A percentile compares a stretch with the other conserved stretches of the same genome.
These are phyloP conservation scores for Macaranga tanarius DNA, from an alignment of 441 rosid genomes.

Conservation along the genomic window DNA sequence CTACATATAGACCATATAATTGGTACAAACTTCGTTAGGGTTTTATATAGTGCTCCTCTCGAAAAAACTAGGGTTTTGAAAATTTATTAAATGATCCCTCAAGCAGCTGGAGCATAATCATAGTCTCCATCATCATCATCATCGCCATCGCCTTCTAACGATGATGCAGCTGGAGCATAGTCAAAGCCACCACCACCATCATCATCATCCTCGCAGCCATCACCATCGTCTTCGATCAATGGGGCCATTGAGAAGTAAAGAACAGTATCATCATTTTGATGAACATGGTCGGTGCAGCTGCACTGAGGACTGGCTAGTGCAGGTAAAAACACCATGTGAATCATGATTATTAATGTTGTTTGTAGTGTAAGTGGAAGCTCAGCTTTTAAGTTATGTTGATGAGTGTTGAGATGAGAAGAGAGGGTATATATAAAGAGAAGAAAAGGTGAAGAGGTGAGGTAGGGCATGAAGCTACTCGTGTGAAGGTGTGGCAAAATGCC, in stretches of 20 bases:
- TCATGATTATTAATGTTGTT: neutral
- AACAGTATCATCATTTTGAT: neutral
- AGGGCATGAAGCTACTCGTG: neutral
- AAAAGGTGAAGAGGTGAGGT: neutral
- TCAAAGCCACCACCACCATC: neutral
- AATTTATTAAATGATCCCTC: neutral
- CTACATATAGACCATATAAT: neutral
- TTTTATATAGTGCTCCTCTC: neutral
- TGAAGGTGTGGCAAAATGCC: neutral
- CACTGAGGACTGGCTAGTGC: neutral
- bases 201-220: neutral
- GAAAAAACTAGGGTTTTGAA: neutral
- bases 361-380: neutral
- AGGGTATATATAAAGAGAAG: neutral
- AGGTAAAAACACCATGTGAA: neutral
- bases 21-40: neutral
- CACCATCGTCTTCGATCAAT: neutral
- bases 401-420: too few species aligned
- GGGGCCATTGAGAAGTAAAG: neutral
- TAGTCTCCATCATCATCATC: slow-evolving; percentile 12
- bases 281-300: neutral
- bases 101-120: slow-evolving; percentile 17
- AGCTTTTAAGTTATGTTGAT: neutral
- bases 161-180: neutral
- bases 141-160: slow-evolving; percentile 5